phyloP scores from a whole-genome alignment of 2,329 filamentous ascomycete genomes.

The Parastagonospora nodorum region DNA sequence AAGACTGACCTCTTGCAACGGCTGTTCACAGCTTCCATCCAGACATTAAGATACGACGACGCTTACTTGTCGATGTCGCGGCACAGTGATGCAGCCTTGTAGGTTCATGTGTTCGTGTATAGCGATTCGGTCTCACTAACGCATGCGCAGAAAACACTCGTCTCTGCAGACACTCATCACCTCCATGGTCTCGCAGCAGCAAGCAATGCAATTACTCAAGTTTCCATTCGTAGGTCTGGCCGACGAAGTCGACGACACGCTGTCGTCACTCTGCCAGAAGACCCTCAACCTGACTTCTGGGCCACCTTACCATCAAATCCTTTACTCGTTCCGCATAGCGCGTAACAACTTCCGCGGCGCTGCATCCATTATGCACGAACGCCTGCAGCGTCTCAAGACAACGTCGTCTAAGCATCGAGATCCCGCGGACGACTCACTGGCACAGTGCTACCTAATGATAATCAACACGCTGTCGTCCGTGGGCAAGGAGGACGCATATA shows the following conservation, averaged over 20 bases:
- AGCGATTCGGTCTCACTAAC: neutral
- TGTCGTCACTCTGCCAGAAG: constrained; percentile 72
- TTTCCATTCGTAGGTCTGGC: constrained; percentile 81
- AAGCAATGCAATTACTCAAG: constrained; percentile 59
- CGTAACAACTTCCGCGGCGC: constrained; percentile 85
- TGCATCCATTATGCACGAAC: constrained; percentile 61
- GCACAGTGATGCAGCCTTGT: constrained; percentile 72
- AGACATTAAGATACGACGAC: constrained; percentile 78
- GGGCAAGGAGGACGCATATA: constrained; percentile 79
- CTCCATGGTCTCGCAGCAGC: constrained; percentile 42
- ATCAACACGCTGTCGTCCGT: constrained; percentile 94
- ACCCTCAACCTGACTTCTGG: constrained; percentile 65
- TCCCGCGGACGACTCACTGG: constrained; percentile 60
- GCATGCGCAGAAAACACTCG: constrained; percentile 60
- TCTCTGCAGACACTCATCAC: constrained; percentile 70
- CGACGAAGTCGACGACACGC: constrained; percentile 77
- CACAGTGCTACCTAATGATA: constrained; percentile 81
- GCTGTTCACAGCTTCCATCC: constrained; percentile 80
- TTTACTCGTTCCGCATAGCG: constrained; percentile 88
- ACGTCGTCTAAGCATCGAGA: constrained; percentile 46
- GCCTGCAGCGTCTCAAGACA: constrained; percentile 57
- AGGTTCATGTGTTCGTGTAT: constrained; percentile 21
- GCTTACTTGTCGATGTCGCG: constrained; percentile 80
- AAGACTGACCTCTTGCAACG: constrained; percentile 69
- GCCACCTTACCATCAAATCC: constrained; percentile 81